Evolutionary conservation across 2,329 filamentous ascomycete genomes (phyloP).

Genomic region (Fusarium pseudograminearum): DNA sequence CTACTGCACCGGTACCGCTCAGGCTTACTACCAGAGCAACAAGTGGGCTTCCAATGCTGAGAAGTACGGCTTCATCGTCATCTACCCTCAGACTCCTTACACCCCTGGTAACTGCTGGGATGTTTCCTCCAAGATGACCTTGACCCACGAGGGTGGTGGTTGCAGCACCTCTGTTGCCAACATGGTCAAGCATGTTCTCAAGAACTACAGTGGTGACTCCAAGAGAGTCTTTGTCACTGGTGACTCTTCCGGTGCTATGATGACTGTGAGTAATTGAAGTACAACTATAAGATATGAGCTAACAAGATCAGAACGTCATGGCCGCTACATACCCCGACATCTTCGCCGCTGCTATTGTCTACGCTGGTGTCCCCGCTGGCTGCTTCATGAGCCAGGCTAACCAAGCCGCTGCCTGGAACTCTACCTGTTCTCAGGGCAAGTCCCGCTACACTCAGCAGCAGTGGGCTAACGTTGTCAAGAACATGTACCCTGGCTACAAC

Average conservation of each 20-base stretch:
- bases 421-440: slow-evolving; percentile 13
- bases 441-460: slow-evolving; percentile 3
- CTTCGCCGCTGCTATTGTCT: slow-evolving; percentile 18
- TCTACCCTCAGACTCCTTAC: slow-evolving; percentile 25
- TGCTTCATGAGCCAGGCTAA: slow-evolving; percentile 18
- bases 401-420: slow-evolving; percentile 20
- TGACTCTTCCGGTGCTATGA: slow-evolving; percentile 26
- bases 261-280: slow-evolving; percentile 1
- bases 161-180: slow-evolving; percentile 20
- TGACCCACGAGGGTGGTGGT: slow-evolving; percentile 17
- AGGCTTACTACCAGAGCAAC: slow-evolving; percentile 14
- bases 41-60: slow-evolving; percentile 25
- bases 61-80: slow-evolving; percentile 23
- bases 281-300: accelerated
- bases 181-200: slow-evolving; percentile 20
- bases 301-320: slow-evolving; percentile 11
- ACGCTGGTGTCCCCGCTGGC: slow-evolving; percentile 17
- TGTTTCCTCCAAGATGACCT: slow-evolving; percentile 20
- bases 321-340: slow-evolving; percentile 12
- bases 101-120: slow-evolving; percentile 20
- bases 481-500: slow-evolving; percentile 27
- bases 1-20: slow-evolving; percentile 6
- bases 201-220: slow-evolving; percentile 16
- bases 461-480: slow-evolving; percentile 25
- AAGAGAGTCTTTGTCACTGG: slow-evolving; percentile 25